phyloP scores from a whole-genome alignment of 2,329 filamentous ascomycete species.

The Diaporthe amygdali region DNA sequence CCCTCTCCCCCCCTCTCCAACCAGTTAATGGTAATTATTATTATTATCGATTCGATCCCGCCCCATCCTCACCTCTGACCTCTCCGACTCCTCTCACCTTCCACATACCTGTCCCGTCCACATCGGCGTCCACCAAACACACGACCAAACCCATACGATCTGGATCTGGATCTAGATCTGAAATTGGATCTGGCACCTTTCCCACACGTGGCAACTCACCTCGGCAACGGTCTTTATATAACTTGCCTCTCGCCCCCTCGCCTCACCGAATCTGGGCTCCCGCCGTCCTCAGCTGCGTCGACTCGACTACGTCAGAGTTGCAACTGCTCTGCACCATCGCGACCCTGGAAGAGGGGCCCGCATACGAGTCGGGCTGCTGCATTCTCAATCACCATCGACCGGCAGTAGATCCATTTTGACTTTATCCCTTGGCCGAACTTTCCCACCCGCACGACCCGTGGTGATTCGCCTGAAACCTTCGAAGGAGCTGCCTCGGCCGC shows the following conservation, averaged over 20 bases:
- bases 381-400: not conserved
- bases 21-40: constrained; percentile 23
- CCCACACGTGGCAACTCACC: constrained; percentile 15
- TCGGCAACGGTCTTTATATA: not conserved
- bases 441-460: constrained; percentile 1
- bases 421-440: constrained; percentile 10
- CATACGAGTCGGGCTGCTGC: constrained; percentile 9
- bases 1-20: not conserved
- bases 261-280: not conserved
- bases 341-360: not conserved
- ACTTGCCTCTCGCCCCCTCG: not conserved
- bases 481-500: not conserved
- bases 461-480: constrained; percentile 11
- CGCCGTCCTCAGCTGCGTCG: not conserved
- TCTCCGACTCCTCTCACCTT: not conserved
- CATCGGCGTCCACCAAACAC: not conserved
- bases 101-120: not conserved
- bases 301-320: constrained; percentile 1
- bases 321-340: not conserved
- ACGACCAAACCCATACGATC: not conserved
- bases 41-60: constrained; percentile 19
- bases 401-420: not conserved
- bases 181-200: not conserved
- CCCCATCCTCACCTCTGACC: constrained; percentile 10
- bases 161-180: constrained; percentile 10